Percentiles rank a stretch among this genome's conserved stretches.
These are phyloP conservation scores for Knufia fluminis DNA, from an alignment of 2,329 filamentous ascomycete genomes.

Conservation along the genomic window DNA sequence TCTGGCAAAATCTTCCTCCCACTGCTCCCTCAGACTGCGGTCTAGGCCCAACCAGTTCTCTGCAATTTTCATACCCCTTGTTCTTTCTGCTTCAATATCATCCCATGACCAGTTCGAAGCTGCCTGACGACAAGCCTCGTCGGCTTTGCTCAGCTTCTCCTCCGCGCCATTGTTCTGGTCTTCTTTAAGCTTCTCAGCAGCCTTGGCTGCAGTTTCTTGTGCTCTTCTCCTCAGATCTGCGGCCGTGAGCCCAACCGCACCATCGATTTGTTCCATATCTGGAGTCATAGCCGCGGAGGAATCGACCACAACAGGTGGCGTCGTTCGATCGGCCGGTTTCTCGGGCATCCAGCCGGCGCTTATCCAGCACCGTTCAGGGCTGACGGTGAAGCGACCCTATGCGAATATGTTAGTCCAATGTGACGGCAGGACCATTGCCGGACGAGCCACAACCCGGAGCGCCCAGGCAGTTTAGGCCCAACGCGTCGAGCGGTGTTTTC, in stretches of 20 bases:
- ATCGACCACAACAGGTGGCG: neutral
- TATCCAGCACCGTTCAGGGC: conserved; percentile 66
- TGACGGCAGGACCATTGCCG: too few relatives aligned
- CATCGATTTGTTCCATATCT: conserved; percentile 13
- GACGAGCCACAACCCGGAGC: too few relatives aligned
- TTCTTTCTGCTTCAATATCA: conserved; percentile 48
- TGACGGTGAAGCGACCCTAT: conserved; percentile 72
- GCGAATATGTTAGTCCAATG: too few relatives aligned
- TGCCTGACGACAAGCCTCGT: conserved; percentile 25
- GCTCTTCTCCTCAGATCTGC: conserved; percentile 15
- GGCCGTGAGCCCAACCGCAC: conserved; percentile 19
- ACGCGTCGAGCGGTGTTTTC: too few relatives aligned
- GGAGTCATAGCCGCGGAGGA: conserved; percentile 6
- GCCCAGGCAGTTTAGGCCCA: too few relatives aligned
- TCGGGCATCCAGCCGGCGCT: conserved; percentile 63
- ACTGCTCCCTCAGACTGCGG: conserved; percentile 35
- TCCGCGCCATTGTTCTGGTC: conserved; percentile 20
- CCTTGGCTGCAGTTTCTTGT: conserved; percentile 24
- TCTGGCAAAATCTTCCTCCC: conserved; percentile 1
- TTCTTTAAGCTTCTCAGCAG: conserved; percentile 18
- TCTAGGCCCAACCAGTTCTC: conserved; percentile 48
- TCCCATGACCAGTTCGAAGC: conserved; percentile 50
- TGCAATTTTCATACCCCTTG: conserved; percentile 46
- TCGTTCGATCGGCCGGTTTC: neutral
- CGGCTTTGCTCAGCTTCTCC: conserved; percentile 25